A percentile compares a stretch with the other conserved stretches of the same genome.
phyloP scores from a whole-genome alignment of 768 basidiomycete genomes.

The Suillus spraguei region DNA sequence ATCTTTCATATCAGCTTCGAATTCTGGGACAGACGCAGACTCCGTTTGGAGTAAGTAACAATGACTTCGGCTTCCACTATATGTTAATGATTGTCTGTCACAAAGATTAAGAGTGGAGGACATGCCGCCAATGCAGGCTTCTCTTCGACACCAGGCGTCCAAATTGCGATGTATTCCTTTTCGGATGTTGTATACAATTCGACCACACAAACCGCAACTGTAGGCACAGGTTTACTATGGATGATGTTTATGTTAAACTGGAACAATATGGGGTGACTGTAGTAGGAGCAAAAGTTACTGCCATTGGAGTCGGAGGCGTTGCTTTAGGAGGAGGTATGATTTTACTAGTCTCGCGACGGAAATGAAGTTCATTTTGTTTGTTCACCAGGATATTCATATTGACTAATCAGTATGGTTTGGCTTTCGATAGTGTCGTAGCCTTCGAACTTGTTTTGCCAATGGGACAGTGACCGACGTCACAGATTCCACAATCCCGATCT shows the following conservation, averaged over 20 bases:
- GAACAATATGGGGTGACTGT: conserved; percentile 52
- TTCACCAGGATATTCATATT: conserved; percentile 63
- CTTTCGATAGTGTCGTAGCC: conserved; percentile 53
- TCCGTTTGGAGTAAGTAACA: conserved; percentile 47
- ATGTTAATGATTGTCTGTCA: background rate
- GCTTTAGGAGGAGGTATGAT: conserved; percentile 55
- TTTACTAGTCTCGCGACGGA: background rate
- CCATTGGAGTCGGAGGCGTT: conserved; percentile 63
- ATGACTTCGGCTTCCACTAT: background rate
- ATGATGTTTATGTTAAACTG: conserved; percentile 58
- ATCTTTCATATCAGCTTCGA: conserved; percentile 38
- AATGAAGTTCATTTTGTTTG: conserved; percentile 37
- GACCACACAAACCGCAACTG: conserved; percentile 36
- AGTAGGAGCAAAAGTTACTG: conserved; percentile 59
- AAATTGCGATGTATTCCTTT: conserved; percentile 57
- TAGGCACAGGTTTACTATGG: conserved; percentile 55
- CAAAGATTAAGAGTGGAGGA: conserved; percentile 63
- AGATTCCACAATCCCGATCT: conserved; percentile 39
- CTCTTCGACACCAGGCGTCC: conserved; percentile 59
- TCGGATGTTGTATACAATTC: conserved; percentile 41
- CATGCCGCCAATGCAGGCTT: conserved; percentile 56
- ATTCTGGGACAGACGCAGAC: conserved; percentile 44
- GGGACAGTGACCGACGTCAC: conserved; percentile 45
- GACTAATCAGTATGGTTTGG: conserved; percentile 61
- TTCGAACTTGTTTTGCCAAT: conserved; percentile 61